A percentile compares a stretch with the other conserved stretches of the same genome.
These are phyloP conservation scores for Jaenimonas drosophilae DNA, from an alignment of 208 protist genomes.

Conservation along the genomic window DNA sequence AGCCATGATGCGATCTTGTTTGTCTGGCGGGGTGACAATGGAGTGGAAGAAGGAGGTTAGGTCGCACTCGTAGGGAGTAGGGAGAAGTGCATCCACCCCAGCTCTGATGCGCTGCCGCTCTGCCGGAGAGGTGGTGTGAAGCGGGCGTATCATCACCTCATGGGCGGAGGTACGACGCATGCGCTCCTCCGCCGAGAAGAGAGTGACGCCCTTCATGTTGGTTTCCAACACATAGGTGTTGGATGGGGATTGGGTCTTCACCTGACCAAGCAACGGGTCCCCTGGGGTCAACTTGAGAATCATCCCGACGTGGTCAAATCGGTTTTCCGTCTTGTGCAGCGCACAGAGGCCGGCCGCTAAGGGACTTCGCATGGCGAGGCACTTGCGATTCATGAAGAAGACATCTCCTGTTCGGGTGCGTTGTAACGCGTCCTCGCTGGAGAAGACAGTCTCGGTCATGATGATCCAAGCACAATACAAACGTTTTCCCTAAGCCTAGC, in stretches of 20 bases:
- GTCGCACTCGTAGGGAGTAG: conserved; percentile 38
- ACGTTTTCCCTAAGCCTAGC: no score
- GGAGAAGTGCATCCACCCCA: conserved; percentile 6
- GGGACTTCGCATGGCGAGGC: conserved; percentile 56
- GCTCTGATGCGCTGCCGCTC: background rate
- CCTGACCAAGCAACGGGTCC: conserved; percentile 21
- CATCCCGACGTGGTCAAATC: conserved; percentile 79
- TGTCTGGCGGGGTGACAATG: conserved; percentile 69
- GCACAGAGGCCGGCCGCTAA: conserved; percentile 53
- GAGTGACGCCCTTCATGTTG: conserved; percentile 62
- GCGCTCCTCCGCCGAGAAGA: conserved; percentile 54
- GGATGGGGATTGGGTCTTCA: conserved; percentile 32
- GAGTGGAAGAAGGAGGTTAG: conserved; percentile 30
- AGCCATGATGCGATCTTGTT: conserved; percentile 74
- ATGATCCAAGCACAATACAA: no score
- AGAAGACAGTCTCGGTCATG: no score
- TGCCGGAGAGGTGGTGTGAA: conserved; percentile 15
- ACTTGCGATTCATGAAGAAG: conserved; percentile 77
- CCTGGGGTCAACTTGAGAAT: conserved; percentile 40
- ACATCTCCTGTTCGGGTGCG: conserved; percentile 67
- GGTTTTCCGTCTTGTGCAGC: conserved; percentile 62
- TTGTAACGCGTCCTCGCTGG: no score
- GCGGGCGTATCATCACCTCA: conserved; percentile 27
- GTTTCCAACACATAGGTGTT: conserved; percentile 77
- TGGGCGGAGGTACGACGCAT: conserved; percentile 43